These are phyloP conservation scores for Kazachstania africana DNA, from an alignment of 805 yeast genomes.

Conservation along the genomic window DNA sequence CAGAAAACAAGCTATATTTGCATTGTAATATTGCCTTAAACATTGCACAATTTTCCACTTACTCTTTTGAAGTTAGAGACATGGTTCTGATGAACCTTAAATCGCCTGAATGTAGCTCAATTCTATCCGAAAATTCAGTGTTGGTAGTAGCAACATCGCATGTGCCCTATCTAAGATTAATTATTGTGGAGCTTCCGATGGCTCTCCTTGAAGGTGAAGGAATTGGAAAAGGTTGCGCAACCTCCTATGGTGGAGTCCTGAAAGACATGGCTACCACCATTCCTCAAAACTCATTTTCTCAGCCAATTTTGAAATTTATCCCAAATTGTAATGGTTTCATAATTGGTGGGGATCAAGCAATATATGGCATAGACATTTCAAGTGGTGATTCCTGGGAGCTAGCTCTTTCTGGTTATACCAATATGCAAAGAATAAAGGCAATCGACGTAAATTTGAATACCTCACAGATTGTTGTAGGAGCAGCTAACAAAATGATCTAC, in stretches of 20 bases:
- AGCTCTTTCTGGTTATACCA: conserved; percentile 22
- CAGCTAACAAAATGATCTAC: conserved; percentile 9
- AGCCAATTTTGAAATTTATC: conserved; percentile 16
- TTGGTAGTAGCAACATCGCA: conserved; percentile 66
- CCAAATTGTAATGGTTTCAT: conserved; percentile 12
- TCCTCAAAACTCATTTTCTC: conserved; percentile 20
- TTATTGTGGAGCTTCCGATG: conserved; percentile 38
- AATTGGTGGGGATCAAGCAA: conserved; percentile 18
- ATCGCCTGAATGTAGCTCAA: conserved; percentile 27
- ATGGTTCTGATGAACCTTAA: conserved; percentile 48
- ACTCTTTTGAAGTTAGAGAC: conserved; percentile 36
- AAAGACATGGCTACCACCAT: conserved; percentile 21
- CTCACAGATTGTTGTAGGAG: conserved; percentile 8
- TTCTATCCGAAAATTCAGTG: conserved; percentile 5
- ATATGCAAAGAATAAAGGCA: conserved; percentile 20
- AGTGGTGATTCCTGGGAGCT: conserved; percentile 24
- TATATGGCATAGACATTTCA: conserved; percentile 19
- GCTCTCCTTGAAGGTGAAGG: neutral
- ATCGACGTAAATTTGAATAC: conserved; percentile 9
- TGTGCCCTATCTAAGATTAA: conserved; percentile 61
- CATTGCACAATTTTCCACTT: conserved; percentile 60
- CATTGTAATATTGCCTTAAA: conserved; percentile 45
- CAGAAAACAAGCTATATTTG: conserved; percentile 21
- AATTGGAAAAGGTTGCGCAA: too few species aligned
- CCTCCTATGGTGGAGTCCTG: conserved; percentile 17